Base-by-base conservation (phyloP, 805 yeast genomes). In the Teunomyces funiuensis region DNA sequence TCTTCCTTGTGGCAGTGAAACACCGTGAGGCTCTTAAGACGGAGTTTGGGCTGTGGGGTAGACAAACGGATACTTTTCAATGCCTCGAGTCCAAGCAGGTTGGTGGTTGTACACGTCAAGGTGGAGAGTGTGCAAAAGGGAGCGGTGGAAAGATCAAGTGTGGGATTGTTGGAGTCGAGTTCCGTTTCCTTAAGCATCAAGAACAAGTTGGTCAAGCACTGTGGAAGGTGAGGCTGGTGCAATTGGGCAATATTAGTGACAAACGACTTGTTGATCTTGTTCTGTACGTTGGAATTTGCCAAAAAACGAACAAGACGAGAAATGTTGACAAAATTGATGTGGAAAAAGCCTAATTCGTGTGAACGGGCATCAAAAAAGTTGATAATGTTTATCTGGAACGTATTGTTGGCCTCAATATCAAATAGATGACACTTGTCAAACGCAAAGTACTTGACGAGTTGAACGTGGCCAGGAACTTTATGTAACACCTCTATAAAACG, bases 1-100 rank as follows among this genome's bases (percentile, higher is more conserved):
- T n/a, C n/a, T 11, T 64, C 63, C 29, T 52, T 56, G 44, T 65
- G 71, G 37, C 63, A 57, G 46, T 65, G 71, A 45, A n/a, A n/a
- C n/a, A 63, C 14, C 1, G 67, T 62, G 20, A 65, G 49, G 3
- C 63, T 65, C 16, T 52, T 49, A 8, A 64, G 46, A 19, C 52
- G 48, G 25, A 65, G 40, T 44, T 62, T 63, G 36, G 44, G 31
- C 20, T 50, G 58, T 9, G 50, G 46, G 38, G 50, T 48, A 3
- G 47, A 29, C 10, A 63, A 45, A 36, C 52, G 50, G 14, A 64
- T 28, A 19, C 54, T 51, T 17, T 49, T 44, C 19, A 65, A 39
- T 1, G 63, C 44, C 36, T 58, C 58, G 19, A 65, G 46, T 9
- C 71, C 69, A 25, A 59, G 42, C 39, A 60, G 66, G 40, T 54